Conservation (phyloP, 2,329 filamentous ascomycete species). For the Aureobasidium leucospermi region DNA sequence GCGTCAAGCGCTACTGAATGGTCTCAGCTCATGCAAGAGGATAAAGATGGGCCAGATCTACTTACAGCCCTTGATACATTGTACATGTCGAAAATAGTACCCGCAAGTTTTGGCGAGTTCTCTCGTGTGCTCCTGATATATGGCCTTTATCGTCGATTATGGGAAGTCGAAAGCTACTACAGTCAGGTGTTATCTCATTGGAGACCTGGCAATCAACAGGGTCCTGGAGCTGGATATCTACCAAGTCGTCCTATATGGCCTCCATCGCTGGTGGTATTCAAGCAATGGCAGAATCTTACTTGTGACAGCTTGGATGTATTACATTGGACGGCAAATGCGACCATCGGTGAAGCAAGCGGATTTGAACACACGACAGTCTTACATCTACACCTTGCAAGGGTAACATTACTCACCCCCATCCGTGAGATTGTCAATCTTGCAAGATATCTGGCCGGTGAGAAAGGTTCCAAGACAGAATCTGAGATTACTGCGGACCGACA, state of each 20-base stretch:
- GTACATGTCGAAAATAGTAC: conserved; percentile 43
- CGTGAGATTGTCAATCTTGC: conserved; percentile 39
- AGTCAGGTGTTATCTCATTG: conserved; percentile 37
- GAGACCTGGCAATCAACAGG: conserved; percentile 17
- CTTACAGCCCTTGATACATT: conserved; percentile 22
- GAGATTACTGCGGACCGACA: conserved; percentile 16
- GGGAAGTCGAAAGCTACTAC: conserved; percentile 42
- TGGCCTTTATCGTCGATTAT: conserved; percentile 43
- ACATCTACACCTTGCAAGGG: conserved; percentile 48
- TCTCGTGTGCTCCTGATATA: conserved; percentile 43
- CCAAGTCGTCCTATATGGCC: neutral
- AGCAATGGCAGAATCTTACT: conserved; percentile 42
- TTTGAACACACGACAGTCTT: conserved; percentile 49
- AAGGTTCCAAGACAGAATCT: neutral
- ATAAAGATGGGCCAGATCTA: neutral
- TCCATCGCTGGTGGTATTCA: conserved; percentile 40
- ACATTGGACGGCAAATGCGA: conserved; percentile 51
- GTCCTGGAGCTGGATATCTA: neutral
- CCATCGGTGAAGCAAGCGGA: conserved; percentile 42
- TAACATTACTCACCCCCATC: conserved; percentile 45
- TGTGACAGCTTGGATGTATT: conserved; percentile 48
- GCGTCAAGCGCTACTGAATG: neutral
- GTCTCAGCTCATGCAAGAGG: neutral
- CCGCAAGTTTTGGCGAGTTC: conserved; percentile 41
- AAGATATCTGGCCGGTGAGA: neutral